A percentile compares a stretch with the other conserved stretches of the same genome.
Evolutionary conservation across 2,329 filamentous ascomycete species (phyloP).

Genomic region (Penicillium sp.): DNA sequence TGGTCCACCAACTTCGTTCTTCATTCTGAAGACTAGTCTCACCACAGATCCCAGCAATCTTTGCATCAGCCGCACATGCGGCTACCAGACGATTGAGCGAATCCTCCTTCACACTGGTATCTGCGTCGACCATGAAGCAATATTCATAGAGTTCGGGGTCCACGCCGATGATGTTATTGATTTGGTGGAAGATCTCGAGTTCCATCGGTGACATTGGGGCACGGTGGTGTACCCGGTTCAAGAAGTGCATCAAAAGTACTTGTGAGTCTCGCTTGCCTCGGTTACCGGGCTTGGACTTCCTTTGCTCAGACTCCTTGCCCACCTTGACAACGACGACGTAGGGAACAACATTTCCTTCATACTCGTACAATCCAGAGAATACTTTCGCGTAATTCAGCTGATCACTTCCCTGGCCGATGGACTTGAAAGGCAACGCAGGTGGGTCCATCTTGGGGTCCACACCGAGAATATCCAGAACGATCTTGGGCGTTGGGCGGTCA

Average conservation of each 20-base stretch:
- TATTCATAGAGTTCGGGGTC: constrained; percentile 98
- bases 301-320: constrained; percentile 92
- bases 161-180: constrained; percentile 98
- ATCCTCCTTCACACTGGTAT: constrained; percentile 90
- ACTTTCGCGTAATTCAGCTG: constrained; percentile 98
- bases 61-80: constrained; percentile 86
- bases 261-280: constrained; percentile 98
- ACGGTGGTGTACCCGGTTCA: constrained; percentile 95
- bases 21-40: constrained; percentile 96
- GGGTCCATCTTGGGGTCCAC: constrained; percentile 97
- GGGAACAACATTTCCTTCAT: constrained; percentile 93
- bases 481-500: constrained; percentile 89
- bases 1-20: constrained; percentile 94
- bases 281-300: constrained; percentile 89
- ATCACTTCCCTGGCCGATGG: constrained; percentile 80
- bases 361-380: constrained; percentile 96
- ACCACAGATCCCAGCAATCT: constrained; percentile 95
- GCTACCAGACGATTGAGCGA: constrained; percentile 89
- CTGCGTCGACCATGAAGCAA: constrained; percentile 93
- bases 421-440: constrained; percentile 89
- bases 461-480: constrained; percentile 93
- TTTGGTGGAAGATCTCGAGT: constrained; percentile 97
- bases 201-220: constrained; percentile 93
- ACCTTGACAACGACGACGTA: constrained; percentile 96
- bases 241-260: constrained; percentile 91